Evolutionary conservation across 768 basidiomycete species (phyloP).

Genomic region (Amanita subjunquillea): DNA sequence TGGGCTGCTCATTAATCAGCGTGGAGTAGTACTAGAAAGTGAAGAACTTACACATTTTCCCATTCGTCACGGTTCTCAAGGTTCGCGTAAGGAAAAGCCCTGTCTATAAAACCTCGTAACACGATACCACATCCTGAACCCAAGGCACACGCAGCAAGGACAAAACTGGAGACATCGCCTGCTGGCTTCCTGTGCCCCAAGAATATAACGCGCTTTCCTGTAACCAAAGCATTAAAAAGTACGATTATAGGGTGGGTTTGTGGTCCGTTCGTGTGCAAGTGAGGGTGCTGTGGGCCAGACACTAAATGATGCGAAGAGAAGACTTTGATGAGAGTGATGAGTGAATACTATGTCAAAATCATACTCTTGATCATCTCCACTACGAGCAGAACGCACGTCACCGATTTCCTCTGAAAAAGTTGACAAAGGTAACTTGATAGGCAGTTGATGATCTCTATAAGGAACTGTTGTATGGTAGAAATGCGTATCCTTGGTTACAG

Average conservation of each 20-base stretch:
- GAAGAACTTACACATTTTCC: conserved; percentile 62
- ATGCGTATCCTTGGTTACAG: conserved; percentile 78
- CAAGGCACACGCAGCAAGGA: conserved; percentile 89
- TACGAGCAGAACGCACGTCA: conserved; percentile 48
- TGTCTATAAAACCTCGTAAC: conserved; percentile 78
- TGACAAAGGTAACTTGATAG: conserved; percentile 83
- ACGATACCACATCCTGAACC: conserved; percentile 84
- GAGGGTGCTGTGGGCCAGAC: conserved; percentile 75
- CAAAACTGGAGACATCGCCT: conserved; percentile 82
- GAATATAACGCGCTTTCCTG: conserved; percentile 94
- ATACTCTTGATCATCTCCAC: not conserved
- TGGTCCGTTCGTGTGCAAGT: conserved; percentile 86
- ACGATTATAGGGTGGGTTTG: conserved; percentile 91
- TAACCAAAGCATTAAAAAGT: conserved; percentile 91
- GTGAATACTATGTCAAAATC: conserved; percentile 57
- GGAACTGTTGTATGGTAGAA: conserved; percentile 81
- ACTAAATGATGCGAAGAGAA: conserved; percentile 53
- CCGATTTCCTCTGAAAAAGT: conserved; percentile 95
- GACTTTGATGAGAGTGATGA: conserved; percentile 82
- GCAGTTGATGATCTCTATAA: conserved; percentile 76
- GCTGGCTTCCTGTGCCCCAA: conserved; percentile 86
- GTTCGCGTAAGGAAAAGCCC: conserved; percentile 94
- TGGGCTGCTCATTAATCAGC: conserved; percentile 33
- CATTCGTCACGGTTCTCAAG: conserved; percentile 82
- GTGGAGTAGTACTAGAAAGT: not conserved